phyloP scores from a whole-genome alignment of 2,329 filamentous ascomycete species.

The Monosporascus cannonballus region DNA sequence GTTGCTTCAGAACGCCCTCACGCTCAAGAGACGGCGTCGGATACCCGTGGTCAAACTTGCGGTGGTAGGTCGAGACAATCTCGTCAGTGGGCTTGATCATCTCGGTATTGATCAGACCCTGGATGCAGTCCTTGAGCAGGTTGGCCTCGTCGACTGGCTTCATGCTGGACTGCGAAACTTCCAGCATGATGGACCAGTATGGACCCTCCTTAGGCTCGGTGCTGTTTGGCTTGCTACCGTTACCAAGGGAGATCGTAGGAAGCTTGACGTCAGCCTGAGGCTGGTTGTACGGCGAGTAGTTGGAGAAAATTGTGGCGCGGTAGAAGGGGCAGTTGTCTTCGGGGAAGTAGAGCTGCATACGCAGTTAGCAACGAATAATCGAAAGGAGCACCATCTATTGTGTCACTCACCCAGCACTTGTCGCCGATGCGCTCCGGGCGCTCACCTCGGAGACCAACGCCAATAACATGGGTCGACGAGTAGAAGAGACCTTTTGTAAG shows the following conservation, averaged over 20 bases:
- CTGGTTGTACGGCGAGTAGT: constrained; percentile 99
- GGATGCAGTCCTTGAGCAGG: constrained; percentile 83
- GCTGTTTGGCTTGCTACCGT: constrained; percentile 74
- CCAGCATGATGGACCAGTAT: constrained; percentile 99
- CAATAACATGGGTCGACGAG: constrained; percentile 94
- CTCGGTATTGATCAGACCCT: constrained; percentile 94
- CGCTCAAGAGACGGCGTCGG: constrained; percentile 92
- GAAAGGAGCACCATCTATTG: neutral
- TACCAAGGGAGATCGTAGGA: constrained; percentile 75
- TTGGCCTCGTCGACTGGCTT: constrained; percentile 88
- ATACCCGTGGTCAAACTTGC: constrained; percentile 97
- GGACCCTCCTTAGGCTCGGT: constrained; percentile 75
- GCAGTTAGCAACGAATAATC: constrained; percentile 6
- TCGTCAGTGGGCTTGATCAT: constrained; percentile 90
- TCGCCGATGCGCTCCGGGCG: constrained; percentile 95
- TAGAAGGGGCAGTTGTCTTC: constrained; percentile 99
- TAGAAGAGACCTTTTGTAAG: constrained; percentile 92
- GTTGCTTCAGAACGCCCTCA: constrained; percentile 86
- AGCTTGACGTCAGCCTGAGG: constrained; percentile 77
- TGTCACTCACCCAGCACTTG: constrained; percentile 84
- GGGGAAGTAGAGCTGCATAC: constrained; percentile 80
- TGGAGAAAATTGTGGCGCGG: constrained; percentile 99
- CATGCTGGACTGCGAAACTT: constrained; percentile 91
- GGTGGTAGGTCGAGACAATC: constrained; percentile 97
- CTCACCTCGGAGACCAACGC: constrained; percentile 85